Conservation (phyloP, 768 basidiomycete species). For the Lanmaoa rubissima region DNA sequence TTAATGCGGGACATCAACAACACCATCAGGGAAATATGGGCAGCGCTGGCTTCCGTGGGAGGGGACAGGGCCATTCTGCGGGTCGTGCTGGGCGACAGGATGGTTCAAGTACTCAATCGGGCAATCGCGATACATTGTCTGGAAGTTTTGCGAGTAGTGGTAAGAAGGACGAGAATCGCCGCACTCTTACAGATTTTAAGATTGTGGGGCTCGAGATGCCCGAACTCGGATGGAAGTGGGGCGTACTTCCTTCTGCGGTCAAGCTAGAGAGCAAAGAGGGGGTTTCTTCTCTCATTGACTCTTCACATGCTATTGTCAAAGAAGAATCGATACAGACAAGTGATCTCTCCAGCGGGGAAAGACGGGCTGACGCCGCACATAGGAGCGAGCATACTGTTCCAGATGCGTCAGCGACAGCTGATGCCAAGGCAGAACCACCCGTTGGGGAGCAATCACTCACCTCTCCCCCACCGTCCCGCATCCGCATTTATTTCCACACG, state of each 20-base stretch:
- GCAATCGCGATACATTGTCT: constrained; percentile 49
- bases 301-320: constrained; percentile 32
- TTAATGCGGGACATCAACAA: constrained; percentile 45
- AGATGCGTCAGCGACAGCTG: constrained; percentile 32
- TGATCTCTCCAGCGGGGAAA: constrained; percentile 21
- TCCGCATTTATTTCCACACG: constrained; percentile 91
- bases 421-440: constrained; percentile 32
- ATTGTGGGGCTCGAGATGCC: constrained; percentile 87
- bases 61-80: constrained; percentile 54
- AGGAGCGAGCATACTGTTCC: constrained; percentile 21
- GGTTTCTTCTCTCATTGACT: constrained; percentile 29
- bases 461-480: constrained; percentile 67
- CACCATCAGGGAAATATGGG: constrained; percentile 36
- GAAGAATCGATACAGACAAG: constrained; percentile 29
- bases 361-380: constrained; percentile 15
- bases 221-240: constrained; percentile 88
- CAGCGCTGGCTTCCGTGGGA: constrained; percentile 53
- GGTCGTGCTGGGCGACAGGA: constrained; percentile 42
- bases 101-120: constrained; percentile 33
- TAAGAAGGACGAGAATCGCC: constrained; percentile 86
- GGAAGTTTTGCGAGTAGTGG: constrained; percentile 48
- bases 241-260: constrained; percentile 44
- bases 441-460: constrained; percentile 31
- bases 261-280: constrained; percentile 40
- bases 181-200: constrained; percentile 97